These are phyloP conservation scores for Adansonia grandidieri DNA, from an alignment of 441 rosid species.

Conservation along the genomic window DNA sequence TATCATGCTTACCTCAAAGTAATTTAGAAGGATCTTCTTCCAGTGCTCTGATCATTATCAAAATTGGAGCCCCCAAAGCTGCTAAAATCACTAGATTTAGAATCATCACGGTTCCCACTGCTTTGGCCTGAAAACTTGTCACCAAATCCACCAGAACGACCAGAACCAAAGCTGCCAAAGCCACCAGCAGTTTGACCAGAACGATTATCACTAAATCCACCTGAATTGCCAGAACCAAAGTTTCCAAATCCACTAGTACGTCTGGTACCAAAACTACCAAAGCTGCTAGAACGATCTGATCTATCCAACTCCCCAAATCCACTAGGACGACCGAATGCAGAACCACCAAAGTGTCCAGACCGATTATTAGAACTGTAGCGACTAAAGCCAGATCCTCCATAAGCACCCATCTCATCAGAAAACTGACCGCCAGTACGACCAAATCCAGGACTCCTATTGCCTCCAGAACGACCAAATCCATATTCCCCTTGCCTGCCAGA, in stretches of 20 bases:
- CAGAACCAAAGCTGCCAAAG: conserved; percentile 54
- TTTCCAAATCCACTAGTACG: conserved; percentile 40
- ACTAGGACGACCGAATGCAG: conserved; percentile 28
- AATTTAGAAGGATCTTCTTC: conserved; percentile 21
- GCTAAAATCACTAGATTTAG: conserved; percentile 1
- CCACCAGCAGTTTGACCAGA: conserved; percentile 40
- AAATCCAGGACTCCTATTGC: conserved; percentile 46
- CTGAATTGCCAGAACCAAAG: conserved; percentile 34
- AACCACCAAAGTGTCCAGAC: conserved; percentile 44
- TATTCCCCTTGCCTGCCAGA: conserved; percentile 42
- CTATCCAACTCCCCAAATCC: conserved; percentile 37
- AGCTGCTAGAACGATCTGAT: conserved; percentile 49
- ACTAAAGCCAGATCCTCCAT: conserved; percentile 41
- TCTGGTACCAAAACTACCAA: conserved; percentile 49
- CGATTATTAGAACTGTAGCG: conserved; percentile 29
- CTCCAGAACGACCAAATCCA: conserved; percentile 50
- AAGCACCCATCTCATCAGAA: conserved; percentile 38
- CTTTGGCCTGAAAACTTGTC: conserved; percentile 27
- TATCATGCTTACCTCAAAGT: neutral
- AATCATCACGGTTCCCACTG: neutral
- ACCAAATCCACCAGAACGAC: conserved; percentile 42
- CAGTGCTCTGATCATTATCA: neutral
- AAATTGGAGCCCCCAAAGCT: conserved; percentile 1
- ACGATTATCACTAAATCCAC: conserved; percentile 24
- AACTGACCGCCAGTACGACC: conserved; percentile 48